Evolutionary conservation across 352 stramenopile species (phyloP).

Genomic region (Globisporangium middletonii): DNA sequence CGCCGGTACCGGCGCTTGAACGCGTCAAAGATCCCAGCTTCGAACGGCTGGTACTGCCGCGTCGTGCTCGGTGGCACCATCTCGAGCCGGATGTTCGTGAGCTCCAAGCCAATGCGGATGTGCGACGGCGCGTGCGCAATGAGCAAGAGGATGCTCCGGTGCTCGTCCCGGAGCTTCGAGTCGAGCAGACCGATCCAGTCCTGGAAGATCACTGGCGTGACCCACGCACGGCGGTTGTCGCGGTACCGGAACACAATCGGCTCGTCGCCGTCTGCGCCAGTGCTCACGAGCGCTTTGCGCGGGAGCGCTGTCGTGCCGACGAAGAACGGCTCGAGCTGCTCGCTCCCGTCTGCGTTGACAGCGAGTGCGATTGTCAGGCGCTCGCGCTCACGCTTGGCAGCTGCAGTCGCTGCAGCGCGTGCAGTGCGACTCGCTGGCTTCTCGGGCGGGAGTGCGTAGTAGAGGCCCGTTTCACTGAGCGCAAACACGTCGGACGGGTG

Average conservation of each 20-base stretch:
- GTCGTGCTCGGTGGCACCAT: constrained; percentile 30
- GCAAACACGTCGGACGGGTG: constrained; percentile 45
- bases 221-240: constrained; percentile 46
- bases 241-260: constrained; percentile 36
- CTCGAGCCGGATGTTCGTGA: constrained; percentile 49
- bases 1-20: constrained; percentile 53
- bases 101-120: constrained; percentile 39
- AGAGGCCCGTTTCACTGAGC: constrained; percentile 50
- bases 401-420: constrained; percentile 13
- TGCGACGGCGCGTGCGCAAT: constrained; percentile 35
- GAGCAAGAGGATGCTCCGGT: constrained; percentile 37
- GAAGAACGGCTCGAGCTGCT: constrained; percentile 52
- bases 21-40: constrained; percentile 32
- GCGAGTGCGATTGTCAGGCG: constrained; percentile 33
- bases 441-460: constrained; percentile 43
- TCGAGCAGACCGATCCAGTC: constrained; percentile 44
- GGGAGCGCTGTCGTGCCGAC: constrained; percentile 28
- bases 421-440: constrained; percentile 26
- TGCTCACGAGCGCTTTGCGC: constrained; percentile 4
- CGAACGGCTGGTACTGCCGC: constrained; percentile 27
- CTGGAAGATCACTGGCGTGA: constrained; percentile 58
- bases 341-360: constrained; percentile 44
- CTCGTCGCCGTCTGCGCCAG: constrained; percentile 1
- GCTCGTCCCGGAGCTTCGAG: constrained; percentile 38
- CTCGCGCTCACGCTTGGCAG: constrained; percentile 19